Evolutionary conservation across 2,329 filamentous ascomycete genomes (phyloP).

Genomic region (Fusarium dlaminii): DNA sequence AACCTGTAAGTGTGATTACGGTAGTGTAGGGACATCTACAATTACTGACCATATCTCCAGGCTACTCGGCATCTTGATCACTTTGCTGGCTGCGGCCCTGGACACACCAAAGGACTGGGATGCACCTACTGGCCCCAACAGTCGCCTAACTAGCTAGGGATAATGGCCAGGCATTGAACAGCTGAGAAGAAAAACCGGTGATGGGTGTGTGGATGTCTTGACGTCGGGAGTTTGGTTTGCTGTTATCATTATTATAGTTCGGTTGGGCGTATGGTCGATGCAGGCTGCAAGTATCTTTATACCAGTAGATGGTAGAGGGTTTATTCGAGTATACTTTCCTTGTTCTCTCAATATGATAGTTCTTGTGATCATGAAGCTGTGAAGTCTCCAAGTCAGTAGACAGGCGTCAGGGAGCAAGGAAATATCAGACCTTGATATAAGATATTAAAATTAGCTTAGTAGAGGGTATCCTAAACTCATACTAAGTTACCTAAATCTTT

Average conservation of each 20-base stretch:
- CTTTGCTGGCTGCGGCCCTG: slow-evolving; percentile 27
- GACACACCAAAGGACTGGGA: slow-evolving; percentile 13
- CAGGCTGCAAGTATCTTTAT: slow-evolving; percentile 12
- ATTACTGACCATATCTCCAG: slow-evolving; percentile 29
- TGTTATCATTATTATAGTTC: slow-evolving; percentile 3
- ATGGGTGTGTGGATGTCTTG: neutral
- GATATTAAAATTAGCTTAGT: too few species aligned
- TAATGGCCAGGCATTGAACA: neutral
- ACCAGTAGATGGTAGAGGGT: neutral
- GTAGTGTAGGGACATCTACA: neutral
- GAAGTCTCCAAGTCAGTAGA: neutral
- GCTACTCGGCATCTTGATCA: slow-evolving; percentile 30
- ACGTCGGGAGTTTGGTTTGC: neutral
- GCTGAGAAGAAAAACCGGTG: neutral
- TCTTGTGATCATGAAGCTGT: neutral
- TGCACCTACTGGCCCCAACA: neutral
- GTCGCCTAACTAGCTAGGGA: neutral
- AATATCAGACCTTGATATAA: too few species aligned
- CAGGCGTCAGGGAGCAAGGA: neutral
- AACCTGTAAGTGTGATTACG: slow-evolving; percentile 37
- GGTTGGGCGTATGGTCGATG: neutral
- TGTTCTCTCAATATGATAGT: neutral
- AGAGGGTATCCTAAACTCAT: neutral
- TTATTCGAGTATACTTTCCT: neutral
- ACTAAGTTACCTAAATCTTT: neutral